Evolutionary conservation across 345 rosid species (phyloP).

Genomic region (Brassica napus): Da-Ae NC_063440.1:25504501-25505000

Average conservation of each 20-base stretch:
- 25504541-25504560: conserved; percentile 49
- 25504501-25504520: conserved; percentile 82
- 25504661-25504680: conserved; percentile 63
- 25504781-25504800: conserved; percentile 73
- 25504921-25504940: neutral
- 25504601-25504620: neutral
- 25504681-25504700: conserved; percentile 64
- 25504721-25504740: conserved; percentile 61
- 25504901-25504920: neutral
- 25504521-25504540: conserved; percentile 63
- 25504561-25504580: conserved; percentile 48
- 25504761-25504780: conserved; percentile 61
- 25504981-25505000: no score
- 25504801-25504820: conserved; percentile 45
- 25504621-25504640: neutral
- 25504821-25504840: conserved; percentile 62
- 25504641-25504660: conserved; percentile 47
- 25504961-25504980: neutral
- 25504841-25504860: conserved; percentile 71
- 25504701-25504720: conserved; percentile 52
- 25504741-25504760: conserved; percentile 52
- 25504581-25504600: neutral
- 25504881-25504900: conserved; percentile 44
- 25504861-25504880: conserved; percentile 47
- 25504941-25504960: neutral